phyloP scores from a whole-genome alignment of 257 asterid genomes.

The Salvia splendens region DNA sequence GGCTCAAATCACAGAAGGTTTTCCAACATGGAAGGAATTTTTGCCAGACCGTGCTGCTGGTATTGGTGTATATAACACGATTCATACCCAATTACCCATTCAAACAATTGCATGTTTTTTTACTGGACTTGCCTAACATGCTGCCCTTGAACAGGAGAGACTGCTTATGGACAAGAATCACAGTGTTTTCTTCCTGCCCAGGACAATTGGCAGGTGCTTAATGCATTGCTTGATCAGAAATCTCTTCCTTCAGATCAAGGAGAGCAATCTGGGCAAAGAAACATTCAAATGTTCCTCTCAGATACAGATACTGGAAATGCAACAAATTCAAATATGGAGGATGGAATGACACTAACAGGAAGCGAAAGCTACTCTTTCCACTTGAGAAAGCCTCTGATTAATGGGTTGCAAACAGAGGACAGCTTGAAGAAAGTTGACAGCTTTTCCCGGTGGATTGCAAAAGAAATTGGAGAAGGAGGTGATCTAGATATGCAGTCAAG shows the following conservation, averaged over 20 bases:
- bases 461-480: conserved; percentile 76
- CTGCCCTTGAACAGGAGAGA: conserved; percentile 55
- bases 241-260: conserved; percentile 46
- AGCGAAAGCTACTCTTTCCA: conserved; percentile 49
- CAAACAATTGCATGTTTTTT: conserved; percentile 10
- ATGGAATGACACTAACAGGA: conserved; percentile 40
- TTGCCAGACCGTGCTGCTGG: conserved; percentile 52
- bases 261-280: conserved; percentile 43
- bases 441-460: conserved; percentile 88
- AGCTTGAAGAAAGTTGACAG: conserved; percentile 94
- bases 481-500: conserved; percentile 61
- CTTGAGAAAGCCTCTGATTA: conserved; percentile 58
- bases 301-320: conserved; percentile 42
- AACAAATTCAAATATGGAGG: conserved; percentile 45
- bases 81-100: conserved; percentile 22
- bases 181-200: conserved; percentile 47
- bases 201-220: conserved; percentile 60
- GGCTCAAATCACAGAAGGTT: conserved; percentile 44
- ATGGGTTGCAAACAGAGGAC: conserved; percentile 60
- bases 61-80: conserved; percentile 29
- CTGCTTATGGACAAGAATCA: conserved; percentile 48
- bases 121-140: conserved; percentile 25
- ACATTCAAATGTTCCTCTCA: conserved; percentile 46
- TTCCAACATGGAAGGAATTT: conserved; percentile 62
- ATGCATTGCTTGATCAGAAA: conserved; percentile 42